Base-by-base conservation (phyloP, 2,329 filamentous ascomycete species). In the Neofusicoccum umdonicola region DNA sequence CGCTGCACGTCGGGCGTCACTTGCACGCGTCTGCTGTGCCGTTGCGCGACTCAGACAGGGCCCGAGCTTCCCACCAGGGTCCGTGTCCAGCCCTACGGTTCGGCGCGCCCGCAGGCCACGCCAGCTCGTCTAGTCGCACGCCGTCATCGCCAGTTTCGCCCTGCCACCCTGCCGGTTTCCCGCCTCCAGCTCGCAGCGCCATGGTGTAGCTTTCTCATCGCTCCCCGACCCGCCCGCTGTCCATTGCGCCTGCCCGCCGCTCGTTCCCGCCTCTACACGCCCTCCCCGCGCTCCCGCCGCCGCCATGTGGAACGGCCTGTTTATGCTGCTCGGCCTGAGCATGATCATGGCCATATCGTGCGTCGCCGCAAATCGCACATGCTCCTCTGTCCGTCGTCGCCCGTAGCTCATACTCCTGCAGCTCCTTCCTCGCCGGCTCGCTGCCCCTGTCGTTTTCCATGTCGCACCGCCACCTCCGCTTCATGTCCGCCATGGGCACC, bases 381-480 rank as follows among this genome's bases (percentile, higher is more conserved):
- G 31, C 34, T 13, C 8, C 7, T 15, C 34, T 19, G 4, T 4
- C 13, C 11, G 15, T 27, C 9, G 31, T 12, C 47, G 11, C n/a
- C 27, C 15, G 6, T 57, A 37, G 57, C 62, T 62, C 11, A 58
- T 58, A 66, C 52, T 65, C n/a, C 34, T 60, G 58, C 76, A 97
- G 94, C 72, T 98, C 95, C 66, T 97, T 98, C 77, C 85, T 97
- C 64, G 93, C 94, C 70, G 95, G 95, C 78, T 90, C 92, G 70
- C 83, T 99, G 69, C 95, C 95, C 42, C 84, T 99, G 58, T 93
- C 92, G 65, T 91, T 99, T 82, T 87, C 89, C 65, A 85, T 99
- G 31, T 94, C 93, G 35, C 88, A 90, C 66, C 91, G 92, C 48
- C 92, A 97, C 77, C 82, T 98, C 65, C 90, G 94, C 73, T 82